Conservation (phyloP, 2,329 filamentous ascomycete genomes). For the Diaporthe velutina region DNA sequence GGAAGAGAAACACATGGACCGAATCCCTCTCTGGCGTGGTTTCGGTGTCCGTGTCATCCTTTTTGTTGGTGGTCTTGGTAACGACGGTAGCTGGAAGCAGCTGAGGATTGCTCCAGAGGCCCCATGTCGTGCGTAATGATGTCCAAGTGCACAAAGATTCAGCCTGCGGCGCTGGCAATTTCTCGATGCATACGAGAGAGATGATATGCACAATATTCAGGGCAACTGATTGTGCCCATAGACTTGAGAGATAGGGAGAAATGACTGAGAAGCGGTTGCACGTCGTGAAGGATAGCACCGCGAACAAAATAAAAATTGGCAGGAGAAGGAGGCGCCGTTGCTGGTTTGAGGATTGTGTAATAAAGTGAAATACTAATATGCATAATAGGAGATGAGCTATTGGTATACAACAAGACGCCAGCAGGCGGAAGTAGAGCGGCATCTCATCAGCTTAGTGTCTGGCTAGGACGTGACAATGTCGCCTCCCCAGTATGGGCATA, state of each 20-base stretch:
- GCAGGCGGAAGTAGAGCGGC: not conserved
- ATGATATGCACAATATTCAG: constrained; percentile 4
- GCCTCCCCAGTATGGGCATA: not conserved
- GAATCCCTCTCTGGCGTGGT: not conserved
- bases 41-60: not conserved
- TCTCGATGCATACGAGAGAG: not conserved
- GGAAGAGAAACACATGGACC: not conserved
- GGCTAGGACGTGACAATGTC: not conserved
- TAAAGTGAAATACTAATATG: not conserved
- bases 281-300: not conserved
- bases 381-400: not conserved
- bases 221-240: constrained; percentile 17
- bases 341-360: not conserved
- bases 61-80: not conserved
- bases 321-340: not conserved
- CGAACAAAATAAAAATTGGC: not conserved
- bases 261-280: not conserved
- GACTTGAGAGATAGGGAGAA: not conserved
- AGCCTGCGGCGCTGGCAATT: not conserved
- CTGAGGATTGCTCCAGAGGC: constrained; percentile 6
- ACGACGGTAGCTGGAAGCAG: not conserved
- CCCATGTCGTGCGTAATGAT: not conserved
- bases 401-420: not conserved
- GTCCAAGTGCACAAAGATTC: not conserved
- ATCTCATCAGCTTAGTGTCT: not conserved